Evolutionary conservation across 2,329 filamentous ascomycete genomes (phyloP).

Genomic region (Fusarium falciforme): DNA sequence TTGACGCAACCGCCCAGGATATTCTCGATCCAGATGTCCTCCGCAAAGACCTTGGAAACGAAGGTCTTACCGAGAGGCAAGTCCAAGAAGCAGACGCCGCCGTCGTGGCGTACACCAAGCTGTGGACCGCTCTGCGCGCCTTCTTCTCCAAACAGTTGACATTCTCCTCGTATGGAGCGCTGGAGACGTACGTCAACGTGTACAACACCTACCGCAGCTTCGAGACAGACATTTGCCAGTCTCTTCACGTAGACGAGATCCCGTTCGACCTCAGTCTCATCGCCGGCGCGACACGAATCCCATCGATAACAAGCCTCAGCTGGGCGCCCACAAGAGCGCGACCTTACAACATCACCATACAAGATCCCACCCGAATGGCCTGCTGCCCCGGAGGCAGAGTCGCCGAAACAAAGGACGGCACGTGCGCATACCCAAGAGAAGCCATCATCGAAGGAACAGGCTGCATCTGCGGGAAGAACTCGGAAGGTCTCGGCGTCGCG

Average conservation of each 20-base stretch:
- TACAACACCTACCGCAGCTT: constrained; percentile 48
- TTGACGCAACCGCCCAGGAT: constrained; percentile 44
- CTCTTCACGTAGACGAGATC: constrained; percentile 47
- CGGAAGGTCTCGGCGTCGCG: constrained; percentile 40
- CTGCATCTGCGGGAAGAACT: constrained; percentile 51
- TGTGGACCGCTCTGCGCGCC: constrained; percentile 48
- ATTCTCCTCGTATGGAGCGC: constrained; percentile 27
- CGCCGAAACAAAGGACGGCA: constrained; percentile 33
- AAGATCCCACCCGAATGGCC: constrained; percentile 48
- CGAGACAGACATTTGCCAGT: constrained; percentile 49
- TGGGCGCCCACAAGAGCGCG: constrained; percentile 43
- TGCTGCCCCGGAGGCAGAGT: constrained; percentile 48
- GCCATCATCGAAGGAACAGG: constrained; percentile 46
- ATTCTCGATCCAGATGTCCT: constrained; percentile 44
- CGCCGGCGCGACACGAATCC: constrained; percentile 46
- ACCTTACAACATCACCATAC: constrained; percentile 48
- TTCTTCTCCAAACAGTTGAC: constrained; percentile 43
- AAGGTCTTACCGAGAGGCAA: constrained; percentile 34
- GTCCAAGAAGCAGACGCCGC: constrained; percentile 40
- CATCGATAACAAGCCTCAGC: constrained; percentile 45
- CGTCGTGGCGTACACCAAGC: constrained; percentile 44
- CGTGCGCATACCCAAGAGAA: constrained; percentile 47
- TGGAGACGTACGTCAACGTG: constrained; percentile 47
- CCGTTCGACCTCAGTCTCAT: constrained; percentile 49
- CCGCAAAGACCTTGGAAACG: constrained; percentile 41